Evolutionary conservation across 495 filamentous ascomycete genomes (phyloP).

Genomic region (Trichocladium antarcticum): DNA sequence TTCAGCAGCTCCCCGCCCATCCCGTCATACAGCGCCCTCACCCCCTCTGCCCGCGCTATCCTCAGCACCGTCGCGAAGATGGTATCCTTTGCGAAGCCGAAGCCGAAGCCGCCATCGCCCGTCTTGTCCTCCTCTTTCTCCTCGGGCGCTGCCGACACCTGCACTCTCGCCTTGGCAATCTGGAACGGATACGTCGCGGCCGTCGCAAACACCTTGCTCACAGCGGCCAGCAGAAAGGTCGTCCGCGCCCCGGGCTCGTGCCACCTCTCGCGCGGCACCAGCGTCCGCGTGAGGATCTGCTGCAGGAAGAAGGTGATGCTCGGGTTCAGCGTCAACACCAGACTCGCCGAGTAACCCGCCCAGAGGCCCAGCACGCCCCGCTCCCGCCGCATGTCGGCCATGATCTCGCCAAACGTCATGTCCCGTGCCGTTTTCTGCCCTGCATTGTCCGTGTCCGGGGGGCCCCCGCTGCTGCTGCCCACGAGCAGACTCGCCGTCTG

Average conservation of each 20-base stretch:
- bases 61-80: constrained; percentile 52
- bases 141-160: constrained; percentile 36
- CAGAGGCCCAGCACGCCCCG: constrained; percentile 72
- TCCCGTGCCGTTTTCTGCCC: constrained; percentile 3
- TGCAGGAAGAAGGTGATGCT: constrained; percentile 79
- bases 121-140: constrained; percentile 11
- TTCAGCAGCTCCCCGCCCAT: constrained; percentile 66
- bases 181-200: constrained; percentile 78
- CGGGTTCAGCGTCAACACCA: constrained; percentile 78
- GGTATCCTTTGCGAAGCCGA: constrained; percentile 29
- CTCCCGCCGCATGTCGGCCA: constrained; percentile 52
- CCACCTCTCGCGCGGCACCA: constrained; percentile 42
- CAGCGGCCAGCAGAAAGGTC: constrained; percentile 60
- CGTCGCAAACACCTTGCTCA: constrained; percentile 71
- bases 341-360: constrained; percentile 76
- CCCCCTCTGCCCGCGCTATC: constrained; percentile 57
- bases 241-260: constrained; percentile 39
- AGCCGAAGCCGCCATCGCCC: constrained; percentile 1
- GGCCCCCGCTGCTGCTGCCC: background rate
- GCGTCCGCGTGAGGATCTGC: constrained; percentile 49
- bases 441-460: background rate
- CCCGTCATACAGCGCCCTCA: constrained; percentile 64
- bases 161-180: constrained; percentile 66
- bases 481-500: constrained; percentile 53
- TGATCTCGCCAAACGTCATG: constrained; percentile 46